phyloP scores from a whole-genome alignment of 2,329 filamentous ascomycete species.

The Emmonsia crescens region DNA sequence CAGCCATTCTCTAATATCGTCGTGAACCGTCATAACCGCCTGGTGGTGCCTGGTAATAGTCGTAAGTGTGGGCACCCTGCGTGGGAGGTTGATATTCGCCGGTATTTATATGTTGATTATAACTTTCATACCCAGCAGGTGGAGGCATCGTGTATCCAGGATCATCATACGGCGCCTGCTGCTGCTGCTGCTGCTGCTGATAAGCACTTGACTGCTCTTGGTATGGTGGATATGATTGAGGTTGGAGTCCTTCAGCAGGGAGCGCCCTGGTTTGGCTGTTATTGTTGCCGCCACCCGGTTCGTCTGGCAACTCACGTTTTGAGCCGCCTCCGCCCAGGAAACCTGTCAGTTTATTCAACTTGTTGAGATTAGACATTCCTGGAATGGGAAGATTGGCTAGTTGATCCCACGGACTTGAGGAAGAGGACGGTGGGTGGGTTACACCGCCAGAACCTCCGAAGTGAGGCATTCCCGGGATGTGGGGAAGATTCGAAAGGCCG shows the following conservation, averaged over 20 bases:
- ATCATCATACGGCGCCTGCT: constrained; percentile 1
- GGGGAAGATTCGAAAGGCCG: constrained; percentile 8
- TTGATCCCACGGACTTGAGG: constrained; percentile 22
- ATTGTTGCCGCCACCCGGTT: neutral
- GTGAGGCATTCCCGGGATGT: constrained; percentile 7
- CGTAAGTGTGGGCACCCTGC: constrained; percentile 14
- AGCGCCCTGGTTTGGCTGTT: neutral
- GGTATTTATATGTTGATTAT: constrained; percentile 7
- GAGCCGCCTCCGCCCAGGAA: constrained; percentile 22
- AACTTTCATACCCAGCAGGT: constrained; percentile 15
- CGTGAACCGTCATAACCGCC: neutral
- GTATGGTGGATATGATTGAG: constrained; percentile 1
- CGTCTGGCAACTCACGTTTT: constrained; percentile 14
- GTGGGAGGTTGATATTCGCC: constrained; percentile 14
- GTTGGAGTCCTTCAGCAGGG: neutral
- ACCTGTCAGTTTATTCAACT: constrained; percentile 25
- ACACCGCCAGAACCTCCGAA: constrained; percentile 16
- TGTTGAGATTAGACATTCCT: constrained; percentile 29
- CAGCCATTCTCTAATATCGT: neutral
- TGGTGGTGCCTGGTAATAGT: constrained; percentile 12
- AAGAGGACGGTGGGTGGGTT: constrained; percentile 16
- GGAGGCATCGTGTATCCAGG: constrained; percentile 9
- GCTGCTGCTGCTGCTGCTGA: constrained; percentile 5
- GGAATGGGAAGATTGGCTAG: constrained; percentile 27
- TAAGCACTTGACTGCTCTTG: constrained; percentile 1